phyloP scores from a whole-genome alignment of 2,329 filamentous ascomycete species.

The Zelopaecilomyces penicillatus region DNA sequence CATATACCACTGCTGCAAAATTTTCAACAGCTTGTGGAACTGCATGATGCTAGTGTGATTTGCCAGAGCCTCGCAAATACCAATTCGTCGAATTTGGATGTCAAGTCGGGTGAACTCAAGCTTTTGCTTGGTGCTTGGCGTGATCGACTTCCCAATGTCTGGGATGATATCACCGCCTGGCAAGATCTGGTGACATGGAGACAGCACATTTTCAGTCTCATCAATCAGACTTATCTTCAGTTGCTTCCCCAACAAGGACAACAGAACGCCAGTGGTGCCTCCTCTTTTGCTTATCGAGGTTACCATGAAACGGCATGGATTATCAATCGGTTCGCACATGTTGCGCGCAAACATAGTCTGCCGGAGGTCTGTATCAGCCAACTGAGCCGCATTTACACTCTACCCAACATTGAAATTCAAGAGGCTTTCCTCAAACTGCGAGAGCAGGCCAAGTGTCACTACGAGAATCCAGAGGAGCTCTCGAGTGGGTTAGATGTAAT shows the following conservation, averaged over 20 bases:
- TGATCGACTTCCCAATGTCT: conserved; percentile 90
- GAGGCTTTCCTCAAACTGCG: conserved; percentile 96
- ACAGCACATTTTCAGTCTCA: conserved; percentile 96
- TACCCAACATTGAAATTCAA: conserved; percentile 99
- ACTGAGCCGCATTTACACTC: conserved; percentile 92
- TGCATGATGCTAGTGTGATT: conserved; percentile 96
- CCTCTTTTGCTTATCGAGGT: conserved; percentile 82
- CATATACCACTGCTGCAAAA: conserved; percentile 93
- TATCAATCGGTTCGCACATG: conserved; percentile 97
- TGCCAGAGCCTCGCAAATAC: conserved; percentile 84
- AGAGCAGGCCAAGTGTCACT: conserved; percentile 99
- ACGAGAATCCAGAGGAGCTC: conserved; percentile 88
- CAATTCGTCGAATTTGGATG: conserved; percentile 75
- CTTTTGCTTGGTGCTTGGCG: conserved; percentile 90
- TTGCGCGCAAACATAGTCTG: conserved; percentile 92
- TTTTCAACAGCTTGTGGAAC: conserved; percentile 94
- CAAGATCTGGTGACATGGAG: conserved; percentile 99
- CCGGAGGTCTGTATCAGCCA: conserved; percentile 97
- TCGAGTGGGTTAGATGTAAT: conserved; percentile 94
- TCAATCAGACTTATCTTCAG: conserved; percentile 86
- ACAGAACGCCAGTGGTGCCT: conserved; percentile 78
- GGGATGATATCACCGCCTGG: conserved; percentile 99
- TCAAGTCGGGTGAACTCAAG: conserved; percentile 93
- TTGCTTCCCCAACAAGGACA: conserved; percentile 67
- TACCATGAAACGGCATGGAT: conserved; percentile 99